Conservation (phyloP, 78 protist species). For the Dictyostelium citrinum region DNA sequence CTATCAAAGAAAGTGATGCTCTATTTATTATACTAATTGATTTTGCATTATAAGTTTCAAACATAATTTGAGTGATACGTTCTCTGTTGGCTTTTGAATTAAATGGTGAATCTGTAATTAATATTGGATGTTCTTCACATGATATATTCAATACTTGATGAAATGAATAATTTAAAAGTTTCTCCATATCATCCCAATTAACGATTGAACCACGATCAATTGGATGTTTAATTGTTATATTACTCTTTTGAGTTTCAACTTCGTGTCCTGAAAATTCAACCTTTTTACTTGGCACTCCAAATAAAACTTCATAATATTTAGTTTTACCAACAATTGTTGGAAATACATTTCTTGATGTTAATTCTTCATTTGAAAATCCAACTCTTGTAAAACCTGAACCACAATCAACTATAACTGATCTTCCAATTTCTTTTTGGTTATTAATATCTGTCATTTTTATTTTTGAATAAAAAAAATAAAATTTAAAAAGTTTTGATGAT, state of each 20-base stretch:
- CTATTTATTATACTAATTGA: constrained; percentile 70
- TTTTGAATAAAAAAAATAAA: no score
- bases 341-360: not conserved
- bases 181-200: not conserved
- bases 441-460: not conserved
- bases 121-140: not conserved
- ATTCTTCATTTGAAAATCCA: not conserved
- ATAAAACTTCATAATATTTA: not conserved
- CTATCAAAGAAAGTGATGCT: constrained; percentile 84
- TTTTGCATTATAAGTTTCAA: not conserved
- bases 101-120: not conserved
- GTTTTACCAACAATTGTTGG: not conserved
- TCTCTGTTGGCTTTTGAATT: not conserved
- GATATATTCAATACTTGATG: not conserved
- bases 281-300: not conserved
- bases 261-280: not conserved
- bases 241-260: not conserved
- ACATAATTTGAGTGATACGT: not conserved
- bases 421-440: not conserved
- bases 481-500: no score
- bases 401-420: not conserved
- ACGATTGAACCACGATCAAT: constrained; percentile 19
- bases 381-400: not conserved
- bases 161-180: not conserved
- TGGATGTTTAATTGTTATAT: constrained; percentile 48